phyloP scores from a whole-genome alignment of 164 flowering plant species.

The Stephania japonica region DNA sequence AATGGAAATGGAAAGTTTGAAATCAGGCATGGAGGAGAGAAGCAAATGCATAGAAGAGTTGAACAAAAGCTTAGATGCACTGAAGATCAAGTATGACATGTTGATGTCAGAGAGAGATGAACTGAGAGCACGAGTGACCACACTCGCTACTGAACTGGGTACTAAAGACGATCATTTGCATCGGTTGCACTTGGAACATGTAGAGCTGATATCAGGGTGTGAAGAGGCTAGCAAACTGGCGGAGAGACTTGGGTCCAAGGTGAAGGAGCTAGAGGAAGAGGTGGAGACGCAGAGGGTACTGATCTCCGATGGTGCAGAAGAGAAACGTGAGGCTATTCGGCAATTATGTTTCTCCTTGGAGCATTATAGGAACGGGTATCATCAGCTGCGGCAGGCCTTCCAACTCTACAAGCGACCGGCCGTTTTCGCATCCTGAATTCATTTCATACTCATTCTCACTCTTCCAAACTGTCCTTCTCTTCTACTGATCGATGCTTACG shows the following conservation, averaged over 20 bases:
- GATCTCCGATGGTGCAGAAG: conserved; percentile 56
- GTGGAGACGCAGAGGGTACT: conserved; percentile 39
- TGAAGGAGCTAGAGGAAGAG: conserved; percentile 41
- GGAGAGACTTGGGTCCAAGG: conserved; percentile 22
- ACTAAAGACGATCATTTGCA: conserved; percentile 39
- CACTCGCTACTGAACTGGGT: conserved; percentile 30
- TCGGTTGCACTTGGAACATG: conserved; percentile 36
- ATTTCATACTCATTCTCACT: neutral
- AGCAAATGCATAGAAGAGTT: conserved; percentile 23
- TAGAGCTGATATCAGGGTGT: conserved; percentile 26
- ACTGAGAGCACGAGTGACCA: conserved; percentile 26
- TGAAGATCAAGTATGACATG: conserved; percentile 29
- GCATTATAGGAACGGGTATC: conserved; percentile 50
- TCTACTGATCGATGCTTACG: neutral
- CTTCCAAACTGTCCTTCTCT: neutral
- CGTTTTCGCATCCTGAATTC: conserved; percentile 27
- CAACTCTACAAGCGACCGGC: conserved; percentile 32
- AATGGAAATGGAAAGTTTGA: conserved; percentile 24
- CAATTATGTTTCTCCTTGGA: conserved; percentile 80
- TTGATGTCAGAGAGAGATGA: conserved; percentile 44
- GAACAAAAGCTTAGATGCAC: conserved; percentile 29
- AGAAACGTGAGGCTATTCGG: conserved; percentile 78
- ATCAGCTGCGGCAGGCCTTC: conserved; percentile 44
- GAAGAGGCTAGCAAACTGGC: conserved; percentile 27
- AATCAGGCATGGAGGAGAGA: conserved; percentile 24